Base-by-base conservation (phyloP, 345 rosid genomes). In the Rhizophora mangle region DNA sequence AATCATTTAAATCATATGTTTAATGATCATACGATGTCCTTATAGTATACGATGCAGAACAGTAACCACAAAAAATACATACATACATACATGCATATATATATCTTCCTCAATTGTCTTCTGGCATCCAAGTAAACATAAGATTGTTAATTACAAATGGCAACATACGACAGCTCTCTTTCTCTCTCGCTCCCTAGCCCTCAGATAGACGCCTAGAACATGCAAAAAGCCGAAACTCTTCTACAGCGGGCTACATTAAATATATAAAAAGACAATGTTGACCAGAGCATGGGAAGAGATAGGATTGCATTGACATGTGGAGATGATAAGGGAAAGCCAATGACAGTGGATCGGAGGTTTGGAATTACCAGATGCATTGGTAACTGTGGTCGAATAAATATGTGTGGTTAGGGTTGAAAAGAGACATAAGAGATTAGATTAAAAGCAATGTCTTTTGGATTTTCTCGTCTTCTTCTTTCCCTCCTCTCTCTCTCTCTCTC, bases 281-380 rank as follows among this genome's bases (percentile, higher is more conserved):
- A 67, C 30, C 37, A 66, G 64, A 61, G 63, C 67, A 34, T 29
- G 51, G 60, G 62, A 47, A 72, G 47, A 36, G 71, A 64, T 55
- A 65, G 58, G 68, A 68, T 68, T 54, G 60, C 19, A 29, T 8
- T 15, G 27, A 55, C 11, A 55, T 55, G 6, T 21, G 36, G 58
- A 46, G 34, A 31, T 32, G 69, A 37, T 8, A 43, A 58, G 31
- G 53, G 46, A 39, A 39, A 39, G 3, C 46, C 46, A 39, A 39
- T 10, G 46, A 27, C 59, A n/a, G 59, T 34, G 64, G 77, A 73
- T 70, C 68, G 74, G 76, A 26, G 26, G 16, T 49, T 83, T 77
- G 78, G 82, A 78, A 65, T 76, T 73, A 80, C 82, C 65, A 83
- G 80, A 79, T 37, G 80, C 86, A 77, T 80, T 68, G 84, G 81